Base-by-base conservation (phyloP, 1,139 yeast genomes). In the Yamadazyma atlantica region DNA sequence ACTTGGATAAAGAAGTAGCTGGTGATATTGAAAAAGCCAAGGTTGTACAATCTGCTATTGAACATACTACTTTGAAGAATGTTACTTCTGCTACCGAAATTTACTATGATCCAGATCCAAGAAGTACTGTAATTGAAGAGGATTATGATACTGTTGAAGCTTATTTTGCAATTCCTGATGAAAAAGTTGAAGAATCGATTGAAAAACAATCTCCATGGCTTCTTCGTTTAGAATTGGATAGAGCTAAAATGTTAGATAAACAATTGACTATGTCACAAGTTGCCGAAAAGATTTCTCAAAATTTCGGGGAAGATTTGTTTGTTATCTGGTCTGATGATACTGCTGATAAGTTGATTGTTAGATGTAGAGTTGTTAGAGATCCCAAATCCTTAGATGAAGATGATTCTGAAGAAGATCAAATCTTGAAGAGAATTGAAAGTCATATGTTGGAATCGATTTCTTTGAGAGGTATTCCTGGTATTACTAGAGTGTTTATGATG, bases 311-410 rank as follows among this genome's bases (percentile, higher is more conserved):
- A 55, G 97, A 92, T 66, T 71, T 92, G 67, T 92, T 90, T 57
- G 96, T 94, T 36, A 92, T 94, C 58, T 94, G 98, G 98, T 89
- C 97, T 34, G 98, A 94, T 73, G 99, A 94, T 73, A 90, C 95
- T 55, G 97, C 97, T 33, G 97, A 92, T 52, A 90, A 89, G 64
- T 82, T 94, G 66, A 84, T 92, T 46, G 85, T 94, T 51, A 95
- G 99, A 75, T 92, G 98, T 75, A 86, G 99, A 73, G 96, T 94
- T 51, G 92, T 92, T 32, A 87, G 98, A 66, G 97, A 89, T 62
- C 97, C 96, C 44, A 92, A 92, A 66, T 75, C 89, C 12, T 66
- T 89, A 58, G 97, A 90, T 52, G 96, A 89, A 54, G 97, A 90
- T 46, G 97, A 89, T 51, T 90, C 95, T 17, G 97, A 94, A 58